These are phyloP conservation scores for Maudiozyma bulderi DNA, from an alignment of 805 yeast genomes.

Conservation along the genomic window DNA sequence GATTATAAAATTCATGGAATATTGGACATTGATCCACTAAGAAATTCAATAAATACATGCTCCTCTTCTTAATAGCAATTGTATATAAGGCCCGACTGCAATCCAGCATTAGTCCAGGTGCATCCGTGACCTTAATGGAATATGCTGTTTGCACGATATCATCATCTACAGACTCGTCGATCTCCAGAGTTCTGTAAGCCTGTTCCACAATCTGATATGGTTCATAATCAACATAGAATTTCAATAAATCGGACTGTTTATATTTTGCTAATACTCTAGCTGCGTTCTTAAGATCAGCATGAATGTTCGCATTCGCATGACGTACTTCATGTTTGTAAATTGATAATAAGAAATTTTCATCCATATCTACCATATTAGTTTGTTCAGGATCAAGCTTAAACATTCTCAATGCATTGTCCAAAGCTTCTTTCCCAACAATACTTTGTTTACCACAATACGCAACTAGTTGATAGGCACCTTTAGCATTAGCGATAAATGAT, in stretches of 20 bases:
- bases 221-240: conserved; percentile 37
- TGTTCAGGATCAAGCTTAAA: conserved; percentile 29
- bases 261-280: conserved; percentile 32
- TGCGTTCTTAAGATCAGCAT: conserved; percentile 31
- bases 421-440: conserved; percentile 40
- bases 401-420: conserved; percentile 31
- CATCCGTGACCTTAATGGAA: conserved; percentile 51
- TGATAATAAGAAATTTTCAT: conserved; percentile 26
- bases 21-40: conserved; percentile 33
- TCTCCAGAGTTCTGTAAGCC: conserved; percentile 45
- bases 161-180: conserved; percentile 46
- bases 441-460: conserved; percentile 44
- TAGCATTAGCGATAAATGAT: conserved; percentile 38
- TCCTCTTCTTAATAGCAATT: conserved; percentile 48
- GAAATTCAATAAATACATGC: conserved; percentile 47
- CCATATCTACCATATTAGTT: conserved; percentile 9
- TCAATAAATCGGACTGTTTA: conserved; percentile 30
- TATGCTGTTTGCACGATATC: conserved; percentile 71
- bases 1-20: conserved; percentile 18
- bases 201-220: conserved; percentile 34
- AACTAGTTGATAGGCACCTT: conserved; percentile 39
- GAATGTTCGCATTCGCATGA: conserved; percentile 9
- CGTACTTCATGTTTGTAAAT: conserved; percentile 27
- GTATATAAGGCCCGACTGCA: conserved; percentile 49
- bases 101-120: conserved; percentile 32